phyloP scores from a whole-genome alignment of 2,329 filamentous ascomycete genomes.

The Talaromyces funiculosus region DNA sequence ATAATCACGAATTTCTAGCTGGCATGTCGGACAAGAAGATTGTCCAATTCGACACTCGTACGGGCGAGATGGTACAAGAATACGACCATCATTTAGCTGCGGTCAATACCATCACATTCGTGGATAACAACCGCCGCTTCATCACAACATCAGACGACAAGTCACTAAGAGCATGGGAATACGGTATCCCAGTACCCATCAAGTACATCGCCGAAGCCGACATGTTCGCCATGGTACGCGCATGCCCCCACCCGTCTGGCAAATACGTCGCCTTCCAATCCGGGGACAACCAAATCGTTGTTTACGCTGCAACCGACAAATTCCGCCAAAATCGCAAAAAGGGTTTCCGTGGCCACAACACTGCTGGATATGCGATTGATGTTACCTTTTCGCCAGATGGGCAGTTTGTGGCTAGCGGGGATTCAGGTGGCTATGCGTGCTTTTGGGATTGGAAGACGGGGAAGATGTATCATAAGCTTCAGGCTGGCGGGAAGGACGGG shows the following conservation, averaged over 20 bases:
- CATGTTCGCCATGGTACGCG: slow-evolving; percentile 93
- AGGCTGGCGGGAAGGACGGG: slow-evolving; percentile 62
- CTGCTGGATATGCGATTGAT: slow-evolving; percentile 87
- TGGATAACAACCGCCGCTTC: slow-evolving; percentile 89
- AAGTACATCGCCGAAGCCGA: slow-evolving; percentile 97
- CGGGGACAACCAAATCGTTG: slow-evolving; percentile 92
- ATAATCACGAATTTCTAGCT: slow-evolving; percentile 83
- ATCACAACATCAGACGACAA: slow-evolving; percentile 98
- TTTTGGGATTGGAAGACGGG: slow-evolving; percentile 99
- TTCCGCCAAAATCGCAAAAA: slow-evolving; percentile 98
- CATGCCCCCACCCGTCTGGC: slow-evolving; percentile 75
- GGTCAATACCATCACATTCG: slow-evolving; percentile 95
- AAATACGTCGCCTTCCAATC: slow-evolving; percentile 94
- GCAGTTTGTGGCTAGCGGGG: slow-evolving; percentile 81
- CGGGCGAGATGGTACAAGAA: slow-evolving; percentile 81
- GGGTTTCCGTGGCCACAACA: slow-evolving; percentile 91
- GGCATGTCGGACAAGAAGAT: slow-evolving; percentile 99
- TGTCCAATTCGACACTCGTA: slow-evolving; percentile 87
- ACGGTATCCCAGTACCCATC: slow-evolving; percentile 95
- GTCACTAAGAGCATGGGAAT: slow-evolving; percentile 93
- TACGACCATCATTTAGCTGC: slow-evolving; percentile 98
- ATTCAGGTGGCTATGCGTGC: slow-evolving; percentile 81
- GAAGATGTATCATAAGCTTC: slow-evolving; percentile 97
- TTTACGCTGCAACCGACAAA: slow-evolving; percentile 90
- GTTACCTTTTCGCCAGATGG: slow-evolving; percentile 85